Conservation (phyloP, 1,284 basidiomycete species). For the Erythrobasidium hasegawianum region DNA sequence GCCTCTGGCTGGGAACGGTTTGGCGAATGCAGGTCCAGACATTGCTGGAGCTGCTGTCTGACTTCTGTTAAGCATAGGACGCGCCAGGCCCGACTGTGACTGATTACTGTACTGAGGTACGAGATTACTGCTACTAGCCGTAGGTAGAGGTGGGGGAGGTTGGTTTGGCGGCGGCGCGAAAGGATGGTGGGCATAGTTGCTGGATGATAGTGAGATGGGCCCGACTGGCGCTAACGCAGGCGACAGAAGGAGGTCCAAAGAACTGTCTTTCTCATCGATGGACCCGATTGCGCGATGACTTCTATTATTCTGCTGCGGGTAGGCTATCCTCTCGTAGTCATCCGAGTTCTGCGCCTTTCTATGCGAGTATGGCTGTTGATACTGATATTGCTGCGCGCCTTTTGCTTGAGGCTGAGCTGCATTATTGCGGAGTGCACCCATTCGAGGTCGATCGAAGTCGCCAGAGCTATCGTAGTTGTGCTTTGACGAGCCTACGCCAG, state of each 20-base stretch:
- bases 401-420: background rate
- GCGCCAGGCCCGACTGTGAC: constrained; percentile 1
- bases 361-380: constrained; percentile 19
- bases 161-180: constrained; percentile 21
- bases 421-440: background rate
- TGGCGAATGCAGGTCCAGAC: constrained; percentile 15
- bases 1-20: constrained; percentile 9
- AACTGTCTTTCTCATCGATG: constrained; percentile 15
- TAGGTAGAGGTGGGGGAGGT: constrained; percentile 7
- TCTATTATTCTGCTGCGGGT: background rate
- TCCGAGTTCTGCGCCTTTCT: constrained; percentile 27
- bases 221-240: constrained; percentile 30
- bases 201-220: constrained; percentile 27
- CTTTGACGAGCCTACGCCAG: constrained; percentile 1
- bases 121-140: background rate
- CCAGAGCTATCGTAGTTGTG: constrained; percentile 31
- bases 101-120: background rate
- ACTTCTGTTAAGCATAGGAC: constrained; percentile 29
- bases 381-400: constrained; percentile 24
- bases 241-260: constrained; percentile 27
- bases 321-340: constrained; percentile 21
- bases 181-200: constrained; percentile 5
- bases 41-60: constrained; percentile 19
- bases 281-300: background rate
- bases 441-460: constrained; percentile 12